A percentile compares a stretch with the other conserved stretches of the same genome.
phyloP scores from a whole-genome alignment of 2,329 filamentous ascomycete genomes.

The Dothideomycetes sp. region DNA sequence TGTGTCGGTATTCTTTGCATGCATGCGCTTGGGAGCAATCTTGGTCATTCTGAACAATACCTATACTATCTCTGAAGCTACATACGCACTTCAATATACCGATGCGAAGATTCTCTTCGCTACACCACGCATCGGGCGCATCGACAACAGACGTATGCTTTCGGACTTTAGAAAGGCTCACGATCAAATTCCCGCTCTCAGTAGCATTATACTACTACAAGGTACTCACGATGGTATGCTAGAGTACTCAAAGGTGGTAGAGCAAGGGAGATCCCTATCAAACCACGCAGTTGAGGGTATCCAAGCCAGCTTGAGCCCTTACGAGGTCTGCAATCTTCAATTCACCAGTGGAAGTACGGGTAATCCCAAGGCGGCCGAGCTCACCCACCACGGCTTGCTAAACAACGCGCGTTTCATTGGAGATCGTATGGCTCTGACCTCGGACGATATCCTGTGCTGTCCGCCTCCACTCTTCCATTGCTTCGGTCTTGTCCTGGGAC shows the following conservation, averaged over 20 bases:
- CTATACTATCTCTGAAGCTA: constrained; percentile 62
- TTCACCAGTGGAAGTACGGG: constrained; percentile 69
- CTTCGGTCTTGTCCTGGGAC: constrained; percentile 68
- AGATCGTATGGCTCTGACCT: constrained; percentile 59
- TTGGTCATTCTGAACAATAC: constrained; percentile 75
- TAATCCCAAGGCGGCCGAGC: constrained; percentile 61
- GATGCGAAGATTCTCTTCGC: constrained; percentile 63
- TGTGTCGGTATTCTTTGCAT: constrained; percentile 59
- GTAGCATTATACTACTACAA: constrained; percentile 17
- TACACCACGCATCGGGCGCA: constrained; percentile 54
- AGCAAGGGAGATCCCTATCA: constrained; percentile 38
- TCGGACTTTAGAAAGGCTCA: constrained; percentile 11
- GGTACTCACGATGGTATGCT: constrained; percentile 13
- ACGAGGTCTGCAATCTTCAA: constrained; percentile 62
- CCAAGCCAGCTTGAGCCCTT: constrained; percentile 46
- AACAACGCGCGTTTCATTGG: constrained; percentile 32
- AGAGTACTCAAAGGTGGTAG: constrained; percentile 15
- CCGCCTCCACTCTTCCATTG: constrained; percentile 79
- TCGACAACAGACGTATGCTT: constrained; percentile 53
- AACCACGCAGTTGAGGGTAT: constrained; percentile 41
- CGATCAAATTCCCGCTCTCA: constrained; percentile 12
- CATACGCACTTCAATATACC: constrained; percentile 60
- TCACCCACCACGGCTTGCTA: constrained; percentile 37
- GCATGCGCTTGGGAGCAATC: constrained; percentile 37
- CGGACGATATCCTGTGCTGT: constrained; percentile 62